phyloP scores from a whole-genome alignment of 2,329 filamentous ascomycete species.

The Colletotrichum cordylinicola region DNA sequence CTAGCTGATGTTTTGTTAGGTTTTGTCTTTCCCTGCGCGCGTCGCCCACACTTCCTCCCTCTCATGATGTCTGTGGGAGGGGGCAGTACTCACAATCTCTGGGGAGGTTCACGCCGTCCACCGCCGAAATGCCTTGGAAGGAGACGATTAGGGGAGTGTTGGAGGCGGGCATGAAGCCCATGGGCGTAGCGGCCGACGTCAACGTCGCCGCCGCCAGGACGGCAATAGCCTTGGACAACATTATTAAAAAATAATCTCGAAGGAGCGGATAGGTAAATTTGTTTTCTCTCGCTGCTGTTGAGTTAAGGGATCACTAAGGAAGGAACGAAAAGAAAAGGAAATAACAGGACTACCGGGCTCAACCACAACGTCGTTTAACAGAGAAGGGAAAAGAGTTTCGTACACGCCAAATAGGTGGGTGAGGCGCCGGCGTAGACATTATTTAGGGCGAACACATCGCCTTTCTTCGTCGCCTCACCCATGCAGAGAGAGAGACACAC shows the following conservation, averaged over 20 bases:
- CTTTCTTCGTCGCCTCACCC: neutral
- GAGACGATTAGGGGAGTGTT: conserved; percentile 43
- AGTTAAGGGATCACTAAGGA: neutral
- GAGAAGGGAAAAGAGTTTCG: conserved; percentile 1
- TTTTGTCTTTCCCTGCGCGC: no score
- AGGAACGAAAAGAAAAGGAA: conserved; percentile 11
- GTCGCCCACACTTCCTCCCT: neutral
- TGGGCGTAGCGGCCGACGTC: conserved; percentile 44
- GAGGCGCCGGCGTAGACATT: neutral
- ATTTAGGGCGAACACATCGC: conserved; percentile 1
- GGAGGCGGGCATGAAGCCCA: conserved; percentile 44
- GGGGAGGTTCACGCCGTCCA: conserved; percentile 42
- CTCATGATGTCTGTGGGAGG: neutral
- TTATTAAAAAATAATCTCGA: conserved; percentile 25
- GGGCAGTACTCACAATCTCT: conserved; percentile 36
- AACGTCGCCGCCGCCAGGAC: conserved; percentile 35
- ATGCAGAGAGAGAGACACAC: neutral
- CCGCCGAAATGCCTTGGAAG: conserved; percentile 39
- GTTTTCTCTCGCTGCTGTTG: neutral
- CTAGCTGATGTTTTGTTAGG: conserved; percentile 1
- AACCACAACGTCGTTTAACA: conserved; percentile 13
- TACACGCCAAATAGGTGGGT: neutral
- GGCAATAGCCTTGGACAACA: conserved; percentile 36
- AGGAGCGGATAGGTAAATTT: neutral
- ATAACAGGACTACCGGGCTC: conserved; percentile 23